Evolutionary conservation across 2,329 filamentous ascomycete genomes (phyloP).

Genomic region (Clarireedia paspali): DNA sequence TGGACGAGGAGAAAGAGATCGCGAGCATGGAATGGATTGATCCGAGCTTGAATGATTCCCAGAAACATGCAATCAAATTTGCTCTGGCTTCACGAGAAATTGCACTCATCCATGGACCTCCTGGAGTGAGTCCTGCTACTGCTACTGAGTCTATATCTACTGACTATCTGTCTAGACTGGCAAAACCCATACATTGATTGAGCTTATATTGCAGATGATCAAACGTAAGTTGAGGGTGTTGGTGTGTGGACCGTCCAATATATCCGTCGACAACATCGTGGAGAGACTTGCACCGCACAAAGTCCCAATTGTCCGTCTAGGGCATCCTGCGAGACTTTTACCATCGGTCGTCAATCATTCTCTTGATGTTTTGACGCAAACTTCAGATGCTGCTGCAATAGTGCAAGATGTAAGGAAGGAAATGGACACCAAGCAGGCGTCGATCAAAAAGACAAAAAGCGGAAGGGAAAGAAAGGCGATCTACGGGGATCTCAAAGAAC

Average conservation of each 20-base stretch:
- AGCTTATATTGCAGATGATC: constrained; percentile 86
- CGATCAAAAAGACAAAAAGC: constrained; percentile 77
- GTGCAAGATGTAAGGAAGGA: constrained; percentile 85
- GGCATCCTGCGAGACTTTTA: constrained; percentile 84
- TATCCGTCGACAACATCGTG: constrained; percentile 96
- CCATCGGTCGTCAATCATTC: constrained; percentile 85
- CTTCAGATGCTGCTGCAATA: constrained; percentile 81
- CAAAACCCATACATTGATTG: constrained; percentile 93
- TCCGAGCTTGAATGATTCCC: constrained; percentile 54
- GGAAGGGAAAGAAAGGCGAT: constrained; percentile 73
- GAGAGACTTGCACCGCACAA: constrained; percentile 81
- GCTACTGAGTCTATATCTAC: neutral
- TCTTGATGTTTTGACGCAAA: constrained; percentile 82
- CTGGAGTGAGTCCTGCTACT: constrained; percentile 49
- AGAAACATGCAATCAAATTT: constrained; percentile 68
- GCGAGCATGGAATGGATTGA: constrained; percentile 52
- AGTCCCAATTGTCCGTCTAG: constrained; percentile 79
- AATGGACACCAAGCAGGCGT: constrained; percentile 86
- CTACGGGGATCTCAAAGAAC: constrained; percentile 75
- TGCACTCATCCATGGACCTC: constrained; percentile 87
- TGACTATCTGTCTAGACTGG: constrained; percentile 52
- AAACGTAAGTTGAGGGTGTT: constrained; percentile 66
- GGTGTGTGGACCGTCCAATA: constrained; percentile 95
- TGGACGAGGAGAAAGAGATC: constrained; percentile 35
- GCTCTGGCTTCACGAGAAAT: constrained; percentile 75